Evolutionary conservation across 495 filamentous ascomycete genomes (phyloP), one percentile per base, ranked within the genome.

Genomic region (Margaritispora aquatica): DNA sequence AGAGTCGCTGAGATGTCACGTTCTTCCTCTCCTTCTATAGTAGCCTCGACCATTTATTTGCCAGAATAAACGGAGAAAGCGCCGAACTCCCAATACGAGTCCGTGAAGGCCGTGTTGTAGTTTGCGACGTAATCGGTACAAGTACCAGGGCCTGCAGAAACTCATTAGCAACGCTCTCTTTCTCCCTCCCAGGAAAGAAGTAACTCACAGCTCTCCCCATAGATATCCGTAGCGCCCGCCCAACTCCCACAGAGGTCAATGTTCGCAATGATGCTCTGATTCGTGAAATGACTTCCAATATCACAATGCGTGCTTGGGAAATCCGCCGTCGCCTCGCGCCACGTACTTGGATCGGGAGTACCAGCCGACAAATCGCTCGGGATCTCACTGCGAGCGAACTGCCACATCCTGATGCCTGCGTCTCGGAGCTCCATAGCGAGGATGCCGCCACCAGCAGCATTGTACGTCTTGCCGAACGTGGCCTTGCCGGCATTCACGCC

Each of bases 181-280:
- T 4, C n/a, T 24, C 47, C 5, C 47, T 2, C 54, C 26, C 19
- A 34, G 21, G 48, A 5, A 23, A 22, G 57, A 27, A 38, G 51
- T 49, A 9, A 75, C 77, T 73, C 68, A 80, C 79, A 67, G 54
- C 15, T 67, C 56, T 63, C 31, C 0, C 17, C 19, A 57, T 61
- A 67, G n/a, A 67, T 26, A 26, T 9, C 57, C 41, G 17, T 7
- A 0, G 59, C 61, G 31, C 82, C 79, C 7, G 85, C 85, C 77
- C 83, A 85, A 56, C 81, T 75, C 2, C 88, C 86, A 65, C 86
- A 89, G 60, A 90, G 79, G 59, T 86, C 81, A 36, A 83, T 85
- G 61, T 89, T 84, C 46, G 85, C 82, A 59, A 88, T 79, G 59
- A 90, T 86, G 65, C 80, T 81, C 68, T 85, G 74, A 55, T 86